Percentiles rank a stretch among this genome's conserved stretches.
Evolutionary conservation across 2,329 filamentous ascomycete genomes (phyloP).

Genomic region (Aspergillus chevalieri): DNA sequence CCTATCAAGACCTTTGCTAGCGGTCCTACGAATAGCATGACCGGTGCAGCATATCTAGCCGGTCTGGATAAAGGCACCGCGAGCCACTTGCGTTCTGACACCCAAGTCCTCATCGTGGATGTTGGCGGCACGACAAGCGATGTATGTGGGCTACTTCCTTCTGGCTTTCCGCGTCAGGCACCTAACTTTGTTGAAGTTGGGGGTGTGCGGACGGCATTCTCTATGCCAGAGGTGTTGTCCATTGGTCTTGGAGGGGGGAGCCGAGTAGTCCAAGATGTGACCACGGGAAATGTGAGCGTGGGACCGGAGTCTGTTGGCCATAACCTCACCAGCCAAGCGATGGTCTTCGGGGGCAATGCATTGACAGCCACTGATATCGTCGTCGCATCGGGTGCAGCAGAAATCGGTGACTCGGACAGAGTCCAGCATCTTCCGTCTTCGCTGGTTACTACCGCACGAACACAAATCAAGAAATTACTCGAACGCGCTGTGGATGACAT

Average conservation of each 20-base stretch:
- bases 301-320: conserved; percentile 55
- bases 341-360: conserved; percentile 49
- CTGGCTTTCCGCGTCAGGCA: conserved; percentile 56
- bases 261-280: conserved; percentile 28
- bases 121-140: conserved; percentile 59
- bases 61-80: conserved; percentile 4
- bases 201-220: conserved; percentile 55
- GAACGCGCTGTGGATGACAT: conserved; percentile 51
- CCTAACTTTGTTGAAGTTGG: conserved; percentile 54
- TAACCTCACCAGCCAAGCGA: conserved; percentile 42
- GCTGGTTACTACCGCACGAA: conserved; percentile 16
- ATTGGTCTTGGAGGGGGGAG: conserved; percentile 55
- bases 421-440: conserved; percentile 13
- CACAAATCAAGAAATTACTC: conserved; percentile 42
- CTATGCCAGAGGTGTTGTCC: conserved; percentile 51
- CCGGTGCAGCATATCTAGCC: conserved; percentile 40
- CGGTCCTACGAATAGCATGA: conserved; percentile 50
- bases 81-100: background rate
- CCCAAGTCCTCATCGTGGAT: conserved; percentile 46
- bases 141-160: conserved; percentile 52
- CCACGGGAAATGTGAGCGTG: conserved; percentile 33
- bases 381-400: conserved; percentile 14
- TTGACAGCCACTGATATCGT: conserved; percentile 51
- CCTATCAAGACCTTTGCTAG: conserved; percentile 49
- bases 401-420: conserved; percentile 19